Evolutionary conservation across 768 basidiomycete genomes (phyloP).

Genomic region (Mrakia frigida): DNA sequence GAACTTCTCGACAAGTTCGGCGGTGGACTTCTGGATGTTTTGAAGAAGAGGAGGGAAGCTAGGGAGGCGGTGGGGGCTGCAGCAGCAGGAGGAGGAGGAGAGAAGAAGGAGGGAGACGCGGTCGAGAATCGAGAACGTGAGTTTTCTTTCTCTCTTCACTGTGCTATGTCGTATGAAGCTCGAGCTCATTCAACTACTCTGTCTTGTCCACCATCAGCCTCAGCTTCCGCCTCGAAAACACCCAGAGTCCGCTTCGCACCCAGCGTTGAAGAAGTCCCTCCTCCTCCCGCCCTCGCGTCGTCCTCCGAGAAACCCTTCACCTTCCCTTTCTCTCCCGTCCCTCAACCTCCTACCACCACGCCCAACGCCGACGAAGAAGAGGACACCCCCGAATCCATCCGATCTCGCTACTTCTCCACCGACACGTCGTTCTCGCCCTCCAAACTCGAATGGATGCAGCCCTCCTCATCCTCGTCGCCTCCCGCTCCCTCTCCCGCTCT

Average conservation of each 20-base stretch:
- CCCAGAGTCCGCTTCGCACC: slow-evolving; percentile 18
- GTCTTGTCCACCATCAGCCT: too few relatives aligned
- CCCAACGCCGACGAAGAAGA: slow-evolving; percentile 47
- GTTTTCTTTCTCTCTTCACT: slow-evolving; percentile 26
- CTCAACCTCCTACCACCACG: not conserved
- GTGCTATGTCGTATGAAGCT: too few relatives aligned
- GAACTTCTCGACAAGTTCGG: slow-evolving; percentile 72
- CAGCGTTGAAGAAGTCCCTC: not conserved
- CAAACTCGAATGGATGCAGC: slow-evolving; percentile 74
- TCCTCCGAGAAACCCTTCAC: slow-evolving; percentile 1
- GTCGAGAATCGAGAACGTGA: not conserved
- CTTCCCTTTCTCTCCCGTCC: slow-evolving; percentile 5
- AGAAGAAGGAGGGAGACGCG: slow-evolving; percentile 6
- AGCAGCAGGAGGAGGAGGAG: not conserved
- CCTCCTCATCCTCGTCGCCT: slow-evolving; percentile 27
- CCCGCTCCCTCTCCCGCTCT: slow-evolving; percentile 31
- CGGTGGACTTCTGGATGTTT: slow-evolving; percentile 56
- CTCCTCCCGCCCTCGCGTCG: not conserved
- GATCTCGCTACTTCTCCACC: slow-evolving; percentile 72
- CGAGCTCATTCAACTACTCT: too few relatives aligned
- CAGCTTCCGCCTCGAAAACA: not conserved
- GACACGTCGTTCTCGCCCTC: slow-evolving; percentile 60
- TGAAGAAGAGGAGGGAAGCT: slow-evolving; percentile 55
- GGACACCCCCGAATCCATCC: slow-evolving; percentile 76
- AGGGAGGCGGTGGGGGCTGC: slow-evolving; percentile 44